Percentiles rank a stretch among this genome's conserved stretches.
Conservation (phyloP, 2,329 filamentous ascomycete species). For the Clarireedia hainanense region DNA sequence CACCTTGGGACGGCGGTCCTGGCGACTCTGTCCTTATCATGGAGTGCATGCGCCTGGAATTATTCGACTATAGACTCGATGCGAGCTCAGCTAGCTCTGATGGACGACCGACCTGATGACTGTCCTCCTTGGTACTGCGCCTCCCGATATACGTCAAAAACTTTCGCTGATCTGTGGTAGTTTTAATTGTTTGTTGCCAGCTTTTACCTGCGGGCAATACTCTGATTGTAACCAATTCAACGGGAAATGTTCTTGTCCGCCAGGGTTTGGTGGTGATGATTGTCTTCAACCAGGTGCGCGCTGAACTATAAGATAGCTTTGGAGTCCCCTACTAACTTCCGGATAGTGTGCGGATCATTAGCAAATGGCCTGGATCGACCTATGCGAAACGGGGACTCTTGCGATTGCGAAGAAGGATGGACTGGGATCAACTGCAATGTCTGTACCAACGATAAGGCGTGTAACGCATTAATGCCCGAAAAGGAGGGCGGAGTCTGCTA, state of each 20-base stretch:
- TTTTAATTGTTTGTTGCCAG: slow-evolving; percentile 96
- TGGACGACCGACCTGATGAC: slow-evolving; percentile 65
- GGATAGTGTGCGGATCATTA: slow-evolving; percentile 73
- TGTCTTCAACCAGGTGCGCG: slow-evolving; percentile 69
- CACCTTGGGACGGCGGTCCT: slow-evolving; percentile 19
- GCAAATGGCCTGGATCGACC: slow-evolving; percentile 72
- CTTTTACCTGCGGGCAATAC: slow-evolving; percentile 86
- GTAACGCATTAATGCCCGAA: slow-evolving; percentile 79
- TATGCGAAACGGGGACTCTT: slow-evolving; percentile 62
- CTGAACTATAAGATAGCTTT: neutral
- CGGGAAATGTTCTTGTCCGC: slow-evolving; percentile 85
- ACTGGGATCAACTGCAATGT: slow-evolving; percentile 97
- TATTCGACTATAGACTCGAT: slow-evolving; percentile 54
- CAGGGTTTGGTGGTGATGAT: slow-evolving; percentile 90
- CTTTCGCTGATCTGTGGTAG: slow-evolving; percentile 37
- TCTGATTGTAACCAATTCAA: slow-evolving; percentile 82
- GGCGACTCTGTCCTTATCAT: slow-evolving; percentile 34
- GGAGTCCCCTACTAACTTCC: slow-evolving; percentile 11
- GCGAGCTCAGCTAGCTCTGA: slow-evolving; percentile 59
- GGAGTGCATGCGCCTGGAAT: slow-evolving; percentile 40
- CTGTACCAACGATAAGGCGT: slow-evolving; percentile 75
- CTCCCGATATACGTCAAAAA: neutral
- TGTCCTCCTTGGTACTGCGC: slow-evolving; percentile 67
- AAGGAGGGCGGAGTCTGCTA: slow-evolving; percentile 84
- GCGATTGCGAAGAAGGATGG: slow-evolving; percentile 90